Evolutionary conservation across 139 green algal species (phyloP), one percentile per base, ranked within the genome.

Genomic region (Micromonas pusilla): DNA sequence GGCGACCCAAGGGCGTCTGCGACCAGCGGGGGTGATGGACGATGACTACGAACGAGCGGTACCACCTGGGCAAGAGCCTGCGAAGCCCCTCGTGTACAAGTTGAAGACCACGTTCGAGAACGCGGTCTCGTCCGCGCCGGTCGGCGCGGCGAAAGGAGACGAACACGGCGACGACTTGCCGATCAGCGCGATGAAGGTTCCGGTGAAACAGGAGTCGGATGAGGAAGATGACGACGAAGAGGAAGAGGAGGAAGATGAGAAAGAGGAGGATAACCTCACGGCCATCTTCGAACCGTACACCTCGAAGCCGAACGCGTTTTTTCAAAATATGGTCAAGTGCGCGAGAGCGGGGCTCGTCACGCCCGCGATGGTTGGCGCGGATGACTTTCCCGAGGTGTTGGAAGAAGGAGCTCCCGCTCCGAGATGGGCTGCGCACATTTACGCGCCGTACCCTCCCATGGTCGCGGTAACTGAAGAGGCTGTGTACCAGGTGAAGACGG

Each of bases 161-260:
- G 31, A 53, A 31, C 16, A 73, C 3, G 66, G 31, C 2, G 63
- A 70, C 1, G 63, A 57, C 63, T 70, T 70, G 31, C 16, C 32
- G 63, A 39, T 70, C n/a, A 70, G n/a, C n/a, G n/a, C n/a, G n/a
- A n/a, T n/a, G n/a, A 16, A 57, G 9, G 16, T 57, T 57, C 21
- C 63, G 1, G 1, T 1, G 20, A 73, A 39, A 73, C 6, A 53
- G 3, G 66, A 31, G 16, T 13, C 5, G 3, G 66, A 54, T 25
- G 66, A 73, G 13, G 66, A 73, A 52, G 33, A 52, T 54, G 66
- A 52, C 20, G 60, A 30, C 9, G 60, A 68, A 68, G 60, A 68
- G 25, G 60, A 68, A 28, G 26, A 36, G n/a, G 31, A 52, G 52
- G 66, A 20, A 53, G 31, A 26, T 52, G 66, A 4, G 19, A 21